These are phyloP conservation scores for Rhynchosporium graminicola DNA, from an alignment of 2,329 filamentous ascomycete genomes.

Conservation along the genomic window DNA sequence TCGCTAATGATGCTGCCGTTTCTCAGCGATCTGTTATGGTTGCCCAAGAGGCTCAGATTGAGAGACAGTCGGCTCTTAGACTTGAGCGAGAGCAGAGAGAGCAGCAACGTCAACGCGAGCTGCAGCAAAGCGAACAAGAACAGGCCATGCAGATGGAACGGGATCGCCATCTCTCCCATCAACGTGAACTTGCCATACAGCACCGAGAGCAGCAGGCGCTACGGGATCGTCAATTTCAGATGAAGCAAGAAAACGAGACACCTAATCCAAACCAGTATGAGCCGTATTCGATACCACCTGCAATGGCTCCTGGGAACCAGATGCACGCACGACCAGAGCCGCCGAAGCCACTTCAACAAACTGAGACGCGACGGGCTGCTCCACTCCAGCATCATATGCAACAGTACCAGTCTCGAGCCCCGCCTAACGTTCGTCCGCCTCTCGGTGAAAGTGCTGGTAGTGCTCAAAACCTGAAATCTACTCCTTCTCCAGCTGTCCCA, in stretches of 20 bases:
- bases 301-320: constrained; percentile 27
- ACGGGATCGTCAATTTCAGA: constrained; percentile 30
- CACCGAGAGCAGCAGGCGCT: constrained; percentile 21
- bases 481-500: constrained; percentile 33
- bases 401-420: constrained; percentile 35
- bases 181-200: constrained; percentile 14
- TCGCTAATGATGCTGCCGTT: constrained; percentile 30
- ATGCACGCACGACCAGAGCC: constrained; percentile 33
- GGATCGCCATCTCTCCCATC: not conserved
- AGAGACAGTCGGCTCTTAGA: constrained; percentile 36
- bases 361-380: constrained; percentile 32
- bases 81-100: constrained; percentile 32
- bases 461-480: constrained; percentile 32
- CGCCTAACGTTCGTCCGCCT: constrained; percentile 31
- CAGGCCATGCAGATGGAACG: constrained; percentile 18
- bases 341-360: constrained; percentile 20
- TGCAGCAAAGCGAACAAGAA: constrained; percentile 25
- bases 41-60: constrained; percentile 38
- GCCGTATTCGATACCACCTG: constrained; percentile 32
- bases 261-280: constrained; percentile 42
- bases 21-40: constrained; percentile 35
- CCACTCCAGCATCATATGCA: constrained; percentile 35
- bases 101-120: constrained; percentile 28
- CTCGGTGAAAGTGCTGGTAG: constrained; percentile 31
- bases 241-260: constrained; percentile 40